Percentiles rank a stretch among this genome's conserved stretches.
Conservation (phyloP, 805 yeast species). For the Wickerhamiella azyma region DNA sequence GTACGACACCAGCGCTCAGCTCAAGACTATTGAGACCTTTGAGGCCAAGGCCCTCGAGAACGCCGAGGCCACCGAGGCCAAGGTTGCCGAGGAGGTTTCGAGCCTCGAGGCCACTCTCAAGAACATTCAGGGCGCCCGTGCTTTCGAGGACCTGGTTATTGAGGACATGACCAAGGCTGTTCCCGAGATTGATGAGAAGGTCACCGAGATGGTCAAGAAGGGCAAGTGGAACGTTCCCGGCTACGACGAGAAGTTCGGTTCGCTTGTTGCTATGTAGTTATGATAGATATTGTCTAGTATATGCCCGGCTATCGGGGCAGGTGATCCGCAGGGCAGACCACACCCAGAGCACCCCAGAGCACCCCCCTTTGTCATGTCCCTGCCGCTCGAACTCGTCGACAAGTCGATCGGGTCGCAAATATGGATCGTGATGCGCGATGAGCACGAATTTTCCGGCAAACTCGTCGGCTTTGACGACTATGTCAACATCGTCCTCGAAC, state of each 20-base stretch:
- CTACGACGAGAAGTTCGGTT: constrained; percentile 96
- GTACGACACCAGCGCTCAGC: constrained; percentile 75
- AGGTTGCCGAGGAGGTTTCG: constrained; percentile 73
- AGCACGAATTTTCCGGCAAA: constrained; percentile 76
- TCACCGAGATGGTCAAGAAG: constrained; percentile 82
- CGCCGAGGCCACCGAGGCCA: constrained; percentile 83
- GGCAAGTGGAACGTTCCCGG: constrained; percentile 98
- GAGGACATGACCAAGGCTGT: constrained; percentile 90
- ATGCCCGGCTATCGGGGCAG: too few relatives aligned
- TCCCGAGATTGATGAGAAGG: constrained; percentile 96
- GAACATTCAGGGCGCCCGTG: constrained; percentile 94
- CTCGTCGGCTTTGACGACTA: constrained; percentile 90
- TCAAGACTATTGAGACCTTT: constrained; percentile 83
- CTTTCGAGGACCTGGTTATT: constrained; percentile 91
- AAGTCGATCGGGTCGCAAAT: constrained; percentile 70
- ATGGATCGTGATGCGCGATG: constrained; percentile 51
- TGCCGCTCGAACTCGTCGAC: constrained; percentile 81
- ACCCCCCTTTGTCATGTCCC: constrained; percentile 12
- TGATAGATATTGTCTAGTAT: too few relatives aligned
- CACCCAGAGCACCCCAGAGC: background rate
- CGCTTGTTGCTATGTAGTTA: constrained; percentile 69
- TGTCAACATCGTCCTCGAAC: constrained; percentile 71
- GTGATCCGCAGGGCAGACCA: too few relatives aligned
- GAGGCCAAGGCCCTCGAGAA: constrained; percentile 92
- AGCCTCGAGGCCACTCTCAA: constrained; percentile 78